Evolutionary conservation across 1,284 basidiomycete species (phyloP).

Genomic region (Ceratobasidium sp.): DNA sequence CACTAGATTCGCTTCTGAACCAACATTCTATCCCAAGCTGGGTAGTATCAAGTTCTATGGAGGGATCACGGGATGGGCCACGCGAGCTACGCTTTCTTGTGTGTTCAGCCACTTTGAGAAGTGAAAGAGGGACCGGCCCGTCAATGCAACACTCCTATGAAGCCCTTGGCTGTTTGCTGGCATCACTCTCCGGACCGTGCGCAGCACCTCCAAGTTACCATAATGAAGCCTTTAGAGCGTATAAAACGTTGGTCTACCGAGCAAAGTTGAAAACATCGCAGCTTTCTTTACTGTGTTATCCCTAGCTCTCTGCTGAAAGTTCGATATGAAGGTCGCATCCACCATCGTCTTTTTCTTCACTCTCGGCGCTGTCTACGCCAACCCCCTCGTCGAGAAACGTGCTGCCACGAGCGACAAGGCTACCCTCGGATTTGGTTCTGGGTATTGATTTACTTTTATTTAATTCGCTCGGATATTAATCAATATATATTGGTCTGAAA

Average conservation of each 20-base stretch:
- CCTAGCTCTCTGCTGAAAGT: neutral
- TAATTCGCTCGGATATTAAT: neutral
- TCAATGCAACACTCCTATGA: neutral
- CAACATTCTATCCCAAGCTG: neutral
- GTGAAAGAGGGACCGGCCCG: neutral
- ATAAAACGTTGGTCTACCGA: neutral
- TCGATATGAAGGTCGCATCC: neutral
- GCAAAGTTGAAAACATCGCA: neutral
- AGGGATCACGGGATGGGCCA: neutral
- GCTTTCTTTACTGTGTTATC: neutral
- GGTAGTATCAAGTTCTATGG: neutral
- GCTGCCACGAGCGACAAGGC: slow-evolving; percentile 14
- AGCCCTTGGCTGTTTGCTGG: neutral
- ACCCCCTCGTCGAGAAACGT: slow-evolving; percentile 14
- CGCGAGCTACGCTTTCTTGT: neutral
- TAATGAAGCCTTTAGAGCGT: neutral
- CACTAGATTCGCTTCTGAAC: too few species aligned
- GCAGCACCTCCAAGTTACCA: neutral
- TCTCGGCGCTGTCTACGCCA: neutral
- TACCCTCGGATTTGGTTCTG: slow-evolving; percentile 14
- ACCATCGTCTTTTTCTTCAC: neutral
- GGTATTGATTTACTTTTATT: neutral
- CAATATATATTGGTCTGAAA: neutral
- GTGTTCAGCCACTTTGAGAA: neutral
- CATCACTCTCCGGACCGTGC: neutral